Percentiles rank a stretch among this genome's conserved stretches.
Evolutionary conservation across 202 grass and related monocot species (phyloP).

Genomic region (Hordeum pubiflorum): DNA sequence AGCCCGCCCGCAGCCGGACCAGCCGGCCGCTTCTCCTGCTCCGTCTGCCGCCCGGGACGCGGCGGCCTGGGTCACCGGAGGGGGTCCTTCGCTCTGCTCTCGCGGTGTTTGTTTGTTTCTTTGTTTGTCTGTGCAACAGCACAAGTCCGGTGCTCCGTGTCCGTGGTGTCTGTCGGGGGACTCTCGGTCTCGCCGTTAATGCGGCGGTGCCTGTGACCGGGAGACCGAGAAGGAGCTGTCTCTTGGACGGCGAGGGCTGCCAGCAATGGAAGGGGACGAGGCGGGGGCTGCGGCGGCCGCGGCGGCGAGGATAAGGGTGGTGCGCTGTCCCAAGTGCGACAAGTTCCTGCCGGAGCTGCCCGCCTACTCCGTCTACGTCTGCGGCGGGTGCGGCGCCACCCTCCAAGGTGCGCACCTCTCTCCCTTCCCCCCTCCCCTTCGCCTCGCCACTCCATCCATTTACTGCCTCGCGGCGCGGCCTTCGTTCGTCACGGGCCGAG

Average conservation of each 20-base stretch:
- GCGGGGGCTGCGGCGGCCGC: conserved; percentile 29
- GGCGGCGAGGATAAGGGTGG: conserved; percentile 60
- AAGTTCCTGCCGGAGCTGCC: conserved; percentile 92
- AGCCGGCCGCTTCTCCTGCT: neutral
- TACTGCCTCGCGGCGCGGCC: neutral
- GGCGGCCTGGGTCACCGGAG: neutral
- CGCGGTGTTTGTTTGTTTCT: neutral
- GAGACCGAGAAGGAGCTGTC: neutral
- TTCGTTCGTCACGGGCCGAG: neutral
- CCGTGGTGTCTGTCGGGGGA: neutral
- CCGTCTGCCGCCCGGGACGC: neutral
- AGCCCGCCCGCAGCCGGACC: neutral
- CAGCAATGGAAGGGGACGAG: conserved; percentile 31
- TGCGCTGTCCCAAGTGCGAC: conserved; percentile 90
- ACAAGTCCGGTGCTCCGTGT: neutral
- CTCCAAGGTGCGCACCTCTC: conserved; percentile 48
- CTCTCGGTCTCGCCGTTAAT: neutral
- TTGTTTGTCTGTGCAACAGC: neutral
- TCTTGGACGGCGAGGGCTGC: neutral
- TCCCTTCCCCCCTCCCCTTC: neutral
- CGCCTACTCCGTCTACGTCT: conserved; percentile 83
- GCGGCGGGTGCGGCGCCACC: conserved; percentile 76
- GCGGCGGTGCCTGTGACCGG: neutral
- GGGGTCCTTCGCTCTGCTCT: neutral
- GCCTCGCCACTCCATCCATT: neutral